These are phyloP conservation scores for Aureobasidium sp. DNA, from an alignment of 2,329 filamentous ascomycete species.

Conservation along the genomic window DNA sequence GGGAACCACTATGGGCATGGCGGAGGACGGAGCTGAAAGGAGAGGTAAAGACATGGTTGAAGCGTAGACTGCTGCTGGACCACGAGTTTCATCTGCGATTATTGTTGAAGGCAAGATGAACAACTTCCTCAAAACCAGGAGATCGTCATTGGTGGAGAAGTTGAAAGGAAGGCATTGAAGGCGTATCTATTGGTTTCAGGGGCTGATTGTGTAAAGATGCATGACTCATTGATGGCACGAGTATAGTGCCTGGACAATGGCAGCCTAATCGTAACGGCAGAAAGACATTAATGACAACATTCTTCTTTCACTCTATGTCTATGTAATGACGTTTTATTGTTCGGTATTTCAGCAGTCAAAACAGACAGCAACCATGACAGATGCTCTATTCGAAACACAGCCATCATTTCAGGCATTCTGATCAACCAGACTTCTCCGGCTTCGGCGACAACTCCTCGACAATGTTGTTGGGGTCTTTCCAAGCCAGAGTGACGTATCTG, in stretches of 20 bases:
- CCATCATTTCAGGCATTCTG: not conserved
- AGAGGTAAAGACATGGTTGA: not conserved
- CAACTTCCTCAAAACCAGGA: not conserved
- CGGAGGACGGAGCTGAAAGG: not conserved
- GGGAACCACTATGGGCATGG: not conserved
- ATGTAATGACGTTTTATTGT: not conserved
- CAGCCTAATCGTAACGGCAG: not conserved
- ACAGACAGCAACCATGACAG: not conserved
- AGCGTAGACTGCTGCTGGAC: constrained; percentile 8
- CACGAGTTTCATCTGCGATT: not conserved
- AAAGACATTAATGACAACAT: not conserved
- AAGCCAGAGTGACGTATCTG: constrained; percentile 51
- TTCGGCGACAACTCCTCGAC: constrained; percentile 48
- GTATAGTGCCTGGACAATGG: not conserved
- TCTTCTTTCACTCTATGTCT: not conserved
- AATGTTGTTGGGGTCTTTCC: constrained; percentile 57
- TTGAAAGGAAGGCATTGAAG: not conserved
- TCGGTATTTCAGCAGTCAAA: not conserved
- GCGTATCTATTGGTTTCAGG: not conserved
- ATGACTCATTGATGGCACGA: not conserved
- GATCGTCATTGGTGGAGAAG: not conserved
- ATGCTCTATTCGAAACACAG: not conserved
- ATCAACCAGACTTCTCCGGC: constrained; percentile 18
- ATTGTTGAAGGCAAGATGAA: not conserved
- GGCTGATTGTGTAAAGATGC: not conserved